Evolutionary conservation across 768 basidiomycete species (phyloP).

Genomic region (Infundibulicybe gibba): DNA sequence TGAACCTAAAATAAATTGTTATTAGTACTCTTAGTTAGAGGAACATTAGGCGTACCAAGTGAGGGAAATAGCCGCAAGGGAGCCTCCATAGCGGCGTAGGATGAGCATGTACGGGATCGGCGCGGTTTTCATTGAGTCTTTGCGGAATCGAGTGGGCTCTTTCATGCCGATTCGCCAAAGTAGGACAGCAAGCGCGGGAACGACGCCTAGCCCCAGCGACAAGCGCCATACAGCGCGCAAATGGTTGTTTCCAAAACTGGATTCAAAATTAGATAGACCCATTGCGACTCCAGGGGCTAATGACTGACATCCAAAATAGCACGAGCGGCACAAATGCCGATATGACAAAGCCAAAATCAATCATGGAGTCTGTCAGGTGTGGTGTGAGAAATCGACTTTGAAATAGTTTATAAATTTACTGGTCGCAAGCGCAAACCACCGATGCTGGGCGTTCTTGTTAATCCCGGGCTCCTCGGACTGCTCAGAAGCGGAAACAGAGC

Average conservation of each 20-base stretch:
- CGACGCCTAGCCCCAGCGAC: conserved; percentile 77
- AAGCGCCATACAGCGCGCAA: conserved; percentile 86
- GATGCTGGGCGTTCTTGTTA: conserved; percentile 74
- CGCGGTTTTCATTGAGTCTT: conserved; percentile 74
- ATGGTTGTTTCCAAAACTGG: conserved; percentile 73
- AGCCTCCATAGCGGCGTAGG: conserved; percentile 75
- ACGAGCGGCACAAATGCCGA: conserved; percentile 81
- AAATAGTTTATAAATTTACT: conserved; percentile 40
- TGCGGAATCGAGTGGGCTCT: conserved; percentile 71
- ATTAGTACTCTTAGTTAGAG: neutral
- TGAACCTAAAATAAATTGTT: conserved; percentile 40
- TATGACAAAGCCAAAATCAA: conserved; percentile 80
- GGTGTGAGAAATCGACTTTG: conserved; percentile 1
- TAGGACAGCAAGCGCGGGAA: conserved; percentile 81
- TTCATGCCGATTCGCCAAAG: conserved; percentile 85
- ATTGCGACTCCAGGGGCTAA: neutral
- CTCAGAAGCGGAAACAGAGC: conserved; percentile 85
- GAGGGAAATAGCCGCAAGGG: conserved; percentile 69
- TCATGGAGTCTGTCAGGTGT: conserved; percentile 63
- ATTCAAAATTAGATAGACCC: neutral
- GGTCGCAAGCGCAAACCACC: conserved; percentile 86
- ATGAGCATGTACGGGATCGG: conserved; percentile 75
- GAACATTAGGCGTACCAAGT: conserved; percentile 52
- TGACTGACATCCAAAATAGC: conserved; percentile 79
- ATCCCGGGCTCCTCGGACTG: conserved; percentile 84